A percentile compares a stretch with the other conserved stretches of the same genome.
Conservation (phyloP, 2,329 filamentous ascomycete species). For the Hypoxylon sp. region DNA sequence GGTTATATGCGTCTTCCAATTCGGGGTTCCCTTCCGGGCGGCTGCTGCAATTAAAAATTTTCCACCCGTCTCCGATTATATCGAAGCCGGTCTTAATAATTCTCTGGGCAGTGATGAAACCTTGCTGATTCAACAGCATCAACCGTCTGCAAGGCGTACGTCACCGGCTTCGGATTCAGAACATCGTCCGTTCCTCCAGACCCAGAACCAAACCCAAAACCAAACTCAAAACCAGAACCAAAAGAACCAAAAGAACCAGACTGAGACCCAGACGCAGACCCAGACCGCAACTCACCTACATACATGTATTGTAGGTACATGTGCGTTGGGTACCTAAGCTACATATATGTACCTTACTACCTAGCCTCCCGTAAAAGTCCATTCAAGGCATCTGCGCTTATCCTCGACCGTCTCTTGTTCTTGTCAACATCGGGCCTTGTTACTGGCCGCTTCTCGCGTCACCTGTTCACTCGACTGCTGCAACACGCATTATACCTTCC, state of each 20-base stretch:
- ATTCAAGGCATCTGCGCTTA: constrained; percentile 22
- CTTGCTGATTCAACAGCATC: constrained; percentile 32
- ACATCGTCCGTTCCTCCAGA: constrained; percentile 32
- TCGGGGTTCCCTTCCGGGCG: constrained; percentile 35
- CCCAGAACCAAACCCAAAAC: constrained; percentile 5
- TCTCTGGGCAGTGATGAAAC: constrained; percentile 34
- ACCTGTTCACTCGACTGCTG: constrained; percentile 33
- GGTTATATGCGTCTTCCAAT: constrained; percentile 24
- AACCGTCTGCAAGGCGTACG: constrained; percentile 38
- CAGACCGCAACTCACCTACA: constrained; percentile 41
- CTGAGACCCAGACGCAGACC: background rate
- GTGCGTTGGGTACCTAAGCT: constrained; percentile 39
- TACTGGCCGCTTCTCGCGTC: constrained; percentile 36
- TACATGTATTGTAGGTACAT: constrained; percentile 11
- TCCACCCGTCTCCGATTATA: constrained; percentile 29
- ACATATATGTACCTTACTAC: constrained; percentile 29
- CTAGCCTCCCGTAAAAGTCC: constrained; percentile 12
- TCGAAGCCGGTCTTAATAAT: constrained; percentile 21
- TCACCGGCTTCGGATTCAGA: constrained; percentile 38
- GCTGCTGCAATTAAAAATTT: constrained; percentile 37
- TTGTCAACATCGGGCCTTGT: constrained; percentile 20
- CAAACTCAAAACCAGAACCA: constrained; percentile 11
- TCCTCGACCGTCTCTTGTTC: constrained; percentile 19
- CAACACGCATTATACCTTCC: constrained; percentile 29
- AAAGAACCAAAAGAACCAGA: constrained; percentile 8